These are phyloP conservation scores for Rhizopogon rudus DNA, from an alignment of 768 basidiomycete genomes.

Conservation along the genomic window DNA sequence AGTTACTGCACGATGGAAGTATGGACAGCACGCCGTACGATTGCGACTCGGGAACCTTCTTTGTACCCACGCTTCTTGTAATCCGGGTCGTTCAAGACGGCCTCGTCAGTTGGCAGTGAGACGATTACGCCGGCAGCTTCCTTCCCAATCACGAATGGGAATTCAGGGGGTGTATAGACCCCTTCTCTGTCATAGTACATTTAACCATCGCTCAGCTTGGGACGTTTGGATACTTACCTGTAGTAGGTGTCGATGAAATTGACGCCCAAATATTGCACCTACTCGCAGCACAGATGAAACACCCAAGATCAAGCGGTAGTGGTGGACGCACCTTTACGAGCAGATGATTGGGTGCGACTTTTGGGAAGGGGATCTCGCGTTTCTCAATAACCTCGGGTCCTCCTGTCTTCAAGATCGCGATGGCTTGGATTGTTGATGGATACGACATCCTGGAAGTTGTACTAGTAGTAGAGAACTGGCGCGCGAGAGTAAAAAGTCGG, in stretches of 20 bases:
- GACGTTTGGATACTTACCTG: slow-evolving; percentile 42
- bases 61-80: slow-evolving; percentile 62
- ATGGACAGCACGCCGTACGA: slow-evolving; percentile 38
- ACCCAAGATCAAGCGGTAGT: neutral
- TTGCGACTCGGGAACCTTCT: slow-evolving; percentile 69
- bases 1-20: neutral
- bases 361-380: slow-evolving; percentile 61
- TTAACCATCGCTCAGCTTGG: neutral
- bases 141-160: slow-evolving; percentile 69
- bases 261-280: slow-evolving; percentile 74
- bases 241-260: slow-evolving; percentile 89
- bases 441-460: slow-evolving; percentile 39
- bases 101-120: slow-evolving; percentile 62
- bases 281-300: neutral
- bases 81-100: slow-evolving; percentile 53
- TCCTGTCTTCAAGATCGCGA: slow-evolving; percentile 69
- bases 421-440: slow-evolving; percentile 62
- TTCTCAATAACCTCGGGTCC: slow-evolving; percentile 75
- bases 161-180: slow-evolving; percentile 50
- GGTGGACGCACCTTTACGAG: slow-evolving; percentile 29
- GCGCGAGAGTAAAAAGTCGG: slow-evolving; percentile 19
- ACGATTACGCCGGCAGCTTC: slow-evolving; percentile 79
- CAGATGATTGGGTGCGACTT: slow-evolving; percentile 54
- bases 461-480: slow-evolving; percentile 22
- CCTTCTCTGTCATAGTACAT: slow-evolving; percentile 43